Percentiles rank a stretch among this genome's conserved stretches.
Conservation (phyloP, 495 filamentous ascomycete species). For the Xylaria sp. region DNA sequence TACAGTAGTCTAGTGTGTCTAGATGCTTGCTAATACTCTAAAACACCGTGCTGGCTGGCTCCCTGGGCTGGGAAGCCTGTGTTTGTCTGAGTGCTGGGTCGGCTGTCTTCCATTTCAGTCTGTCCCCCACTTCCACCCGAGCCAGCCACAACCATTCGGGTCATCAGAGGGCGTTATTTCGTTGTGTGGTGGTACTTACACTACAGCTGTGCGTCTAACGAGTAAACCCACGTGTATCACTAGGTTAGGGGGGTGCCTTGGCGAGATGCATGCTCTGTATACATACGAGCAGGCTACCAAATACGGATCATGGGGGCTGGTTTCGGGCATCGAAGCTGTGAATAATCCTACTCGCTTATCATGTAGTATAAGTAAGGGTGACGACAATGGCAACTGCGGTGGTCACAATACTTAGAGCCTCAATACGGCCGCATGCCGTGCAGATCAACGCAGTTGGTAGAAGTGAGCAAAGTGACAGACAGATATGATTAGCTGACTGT, state of each 20-base stretch:
- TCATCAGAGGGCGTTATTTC: neutral
- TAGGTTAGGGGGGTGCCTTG: neutral
- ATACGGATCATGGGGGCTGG: conserved; percentile 11
- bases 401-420: conserved; percentile 3
- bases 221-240: conserved; percentile 10
- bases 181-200: neutral
- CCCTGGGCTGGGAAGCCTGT: too few relatives aligned
- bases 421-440: neutral
- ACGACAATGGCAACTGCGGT: neutral
- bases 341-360: neutral
- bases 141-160: conserved; percentile 14
- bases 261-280: neutral
- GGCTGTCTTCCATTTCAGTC: neutral
- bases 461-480: neutral
- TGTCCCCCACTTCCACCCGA: neutral
- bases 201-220: neutral
- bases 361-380: neutral
- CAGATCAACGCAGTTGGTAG: neutral
- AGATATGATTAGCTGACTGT: neutral
- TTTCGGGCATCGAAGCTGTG: conserved; percentile 3
- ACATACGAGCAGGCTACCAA: neutral
- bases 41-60: neutral
- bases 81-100: neutral
- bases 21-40: neutral
- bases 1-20: too few relatives aligned